phyloP scores from a whole-genome alignment of 768 basidiomycete genomes.

The Suillus spraguei region DNA sequence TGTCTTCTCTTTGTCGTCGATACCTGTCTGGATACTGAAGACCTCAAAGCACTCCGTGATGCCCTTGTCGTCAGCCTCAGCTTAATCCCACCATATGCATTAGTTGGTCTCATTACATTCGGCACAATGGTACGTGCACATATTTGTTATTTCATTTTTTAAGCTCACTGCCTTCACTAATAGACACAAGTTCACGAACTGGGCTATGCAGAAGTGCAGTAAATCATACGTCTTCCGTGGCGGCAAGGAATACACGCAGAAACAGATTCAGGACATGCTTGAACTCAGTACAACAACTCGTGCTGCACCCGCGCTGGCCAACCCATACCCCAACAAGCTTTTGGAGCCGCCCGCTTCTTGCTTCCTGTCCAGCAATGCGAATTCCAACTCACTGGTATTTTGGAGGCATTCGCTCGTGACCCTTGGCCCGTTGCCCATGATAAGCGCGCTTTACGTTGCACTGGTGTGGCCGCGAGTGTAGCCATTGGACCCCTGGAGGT shows the following conservation, averaged over 20 bases:
- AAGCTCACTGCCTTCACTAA: background rate
- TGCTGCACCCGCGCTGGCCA: constrained; percentile 88
- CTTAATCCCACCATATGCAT: constrained; percentile 89
- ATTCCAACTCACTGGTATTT: constrained; percentile 92
- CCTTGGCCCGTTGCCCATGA: constrained; percentile 98
- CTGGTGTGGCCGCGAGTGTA: constrained; percentile 92
- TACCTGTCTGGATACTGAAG: constrained; percentile 94
- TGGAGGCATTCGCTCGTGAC: constrained; percentile 86
- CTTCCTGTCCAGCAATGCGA: constrained; percentile 92
- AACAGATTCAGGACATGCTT: constrained; percentile 99
- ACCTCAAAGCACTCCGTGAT: constrained; percentile 93
- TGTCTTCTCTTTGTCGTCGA: constrained; percentile 97
- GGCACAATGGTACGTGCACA: constrained; percentile 55
- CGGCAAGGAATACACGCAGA: constrained; percentile 92
- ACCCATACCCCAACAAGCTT: constrained; percentile 75
- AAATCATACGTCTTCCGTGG: constrained; percentile 99
- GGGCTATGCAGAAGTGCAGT: constrained; percentile 91
- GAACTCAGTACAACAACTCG: constrained; percentile 68
- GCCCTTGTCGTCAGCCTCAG: constrained; percentile 93
- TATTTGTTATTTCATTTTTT: too few species aligned
- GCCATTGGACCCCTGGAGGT: constrained; percentile 92
- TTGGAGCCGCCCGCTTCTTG: constrained; percentile 89
- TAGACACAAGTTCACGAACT: constrained; percentile 99
- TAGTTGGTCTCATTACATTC: constrained; percentile 94
- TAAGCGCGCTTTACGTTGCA: constrained; percentile 90